Conservation (phyloP, 805 yeast species). For the Priceomyces melissophilus region DNA sequence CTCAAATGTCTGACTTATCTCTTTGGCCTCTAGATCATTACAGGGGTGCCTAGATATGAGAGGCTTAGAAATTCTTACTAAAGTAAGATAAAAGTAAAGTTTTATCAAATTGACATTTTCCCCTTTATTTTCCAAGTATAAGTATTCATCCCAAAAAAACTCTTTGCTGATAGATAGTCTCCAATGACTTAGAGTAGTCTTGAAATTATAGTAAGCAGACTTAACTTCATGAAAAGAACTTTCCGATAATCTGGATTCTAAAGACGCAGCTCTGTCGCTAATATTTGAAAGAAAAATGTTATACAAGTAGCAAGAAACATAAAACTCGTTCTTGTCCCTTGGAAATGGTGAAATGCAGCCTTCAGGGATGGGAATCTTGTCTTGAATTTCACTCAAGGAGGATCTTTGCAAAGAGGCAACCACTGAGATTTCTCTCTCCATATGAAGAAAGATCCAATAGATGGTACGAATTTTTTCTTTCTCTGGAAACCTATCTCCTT, state of each 20-base stretch:
- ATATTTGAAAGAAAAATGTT: slow-evolving; percentile 3
- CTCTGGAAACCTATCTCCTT: not conserved
- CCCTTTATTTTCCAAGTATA: slow-evolving; percentile 1
- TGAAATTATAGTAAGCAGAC: not conserved
- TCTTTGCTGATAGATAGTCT: not conserved
- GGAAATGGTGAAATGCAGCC: slow-evolving; percentile 2
- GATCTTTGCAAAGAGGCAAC: slow-evolving; percentile 1
- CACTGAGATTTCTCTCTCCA: slow-evolving; percentile 1
- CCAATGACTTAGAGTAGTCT: not conserved
- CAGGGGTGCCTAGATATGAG: not conserved
- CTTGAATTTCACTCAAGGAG: not conserved
- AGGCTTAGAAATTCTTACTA: not conserved
- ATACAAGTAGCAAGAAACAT: slow-evolving; percentile 1
- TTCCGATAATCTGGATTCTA: not conserved
- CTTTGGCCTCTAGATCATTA: not conserved
- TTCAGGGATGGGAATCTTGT: not conserved
- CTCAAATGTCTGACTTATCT: not conserved
- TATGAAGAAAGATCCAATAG: slow-evolving; percentile 2
- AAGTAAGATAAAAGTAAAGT: not conserved
- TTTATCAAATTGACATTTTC: not conserved
- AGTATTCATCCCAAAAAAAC: slow-evolving; percentile 2
- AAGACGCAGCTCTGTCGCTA: not conserved
- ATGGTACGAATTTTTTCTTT: not conserved
- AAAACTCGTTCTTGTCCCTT: not conserved
- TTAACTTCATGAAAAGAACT: not conserved